Evolutionary conservation across 345 rosid genomes (phyloP).

Genomic region (Adansonia digitata): DNA sequence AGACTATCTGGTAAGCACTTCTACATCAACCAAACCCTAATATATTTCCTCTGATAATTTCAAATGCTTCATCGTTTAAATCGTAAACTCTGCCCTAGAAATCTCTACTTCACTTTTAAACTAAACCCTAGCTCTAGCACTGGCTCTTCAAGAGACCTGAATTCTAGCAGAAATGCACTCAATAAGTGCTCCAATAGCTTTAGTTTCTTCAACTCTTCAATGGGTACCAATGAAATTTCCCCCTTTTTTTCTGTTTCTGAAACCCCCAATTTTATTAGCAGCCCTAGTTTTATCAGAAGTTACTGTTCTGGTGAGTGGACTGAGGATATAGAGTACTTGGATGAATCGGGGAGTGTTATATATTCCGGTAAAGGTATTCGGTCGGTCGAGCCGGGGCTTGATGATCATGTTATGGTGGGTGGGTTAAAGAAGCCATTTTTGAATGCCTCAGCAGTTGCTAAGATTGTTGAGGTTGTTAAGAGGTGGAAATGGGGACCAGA

Average conservation of each 20-base stretch:
- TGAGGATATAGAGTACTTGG: slow-evolving; percentile 83
- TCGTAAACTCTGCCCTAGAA: slow-evolving; percentile 30
- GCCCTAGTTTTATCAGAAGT: slow-evolving; percentile 25
- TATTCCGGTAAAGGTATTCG: slow-evolving; percentile 81
- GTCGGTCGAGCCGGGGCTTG: slow-evolving; percentile 80
- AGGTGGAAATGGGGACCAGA: slow-evolving; percentile 99
- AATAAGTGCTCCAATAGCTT: slow-evolving; percentile 6
- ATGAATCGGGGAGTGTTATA: slow-evolving; percentile 80
- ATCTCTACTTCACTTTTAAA: slow-evolving; percentile 30
- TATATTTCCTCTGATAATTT: background rate
- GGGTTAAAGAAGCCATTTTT: slow-evolving; percentile 69
- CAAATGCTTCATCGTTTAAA: slow-evolving; percentile 11
- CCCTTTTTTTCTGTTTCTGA: slow-evolving; percentile 14
- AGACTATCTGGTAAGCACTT: slow-evolving; percentile 3
- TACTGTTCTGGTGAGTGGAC: slow-evolving; percentile 70
- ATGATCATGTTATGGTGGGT: slow-evolving; percentile 85
- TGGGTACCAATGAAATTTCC: slow-evolving; percentile 21
- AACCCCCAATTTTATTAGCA: slow-evolving; percentile 16
- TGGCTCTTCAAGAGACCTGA: slow-evolving; percentile 20
- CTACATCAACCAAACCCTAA: background rate
- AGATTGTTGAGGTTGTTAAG: slow-evolving; percentile 84
- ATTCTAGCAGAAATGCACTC: slow-evolving; percentile 12
- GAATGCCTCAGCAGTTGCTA: slow-evolving; percentile 76
- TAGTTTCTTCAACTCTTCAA: slow-evolving; percentile 15
- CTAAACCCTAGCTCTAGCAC: slow-evolving; percentile 25